A percentile compares a stretch with the other conserved stretches of the same genome.
Conservation (phyloP, 2,329 filamentous ascomycete genomes). For the Ophiostoma pallidulum region DNA sequence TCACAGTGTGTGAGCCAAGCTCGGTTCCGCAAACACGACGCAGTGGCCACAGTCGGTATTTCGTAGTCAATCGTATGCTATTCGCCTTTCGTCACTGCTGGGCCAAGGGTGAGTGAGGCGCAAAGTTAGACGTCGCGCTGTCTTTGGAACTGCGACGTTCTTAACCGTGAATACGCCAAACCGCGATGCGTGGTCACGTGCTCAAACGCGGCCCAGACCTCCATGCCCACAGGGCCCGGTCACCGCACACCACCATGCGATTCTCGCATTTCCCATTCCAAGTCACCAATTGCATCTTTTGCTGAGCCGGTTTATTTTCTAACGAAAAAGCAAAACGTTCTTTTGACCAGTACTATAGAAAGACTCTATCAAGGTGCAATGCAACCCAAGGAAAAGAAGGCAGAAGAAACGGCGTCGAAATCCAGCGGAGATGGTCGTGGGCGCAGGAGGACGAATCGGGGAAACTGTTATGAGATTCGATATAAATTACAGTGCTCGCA, state of each 20-base stretch:
- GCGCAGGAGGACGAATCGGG: conserved; percentile 32
- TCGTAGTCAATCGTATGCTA: too few species aligned
- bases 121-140: too few species aligned
- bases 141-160: too few species aligned
- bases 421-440: conserved; percentile 25
- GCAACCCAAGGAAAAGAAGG: conserved; percentile 25
- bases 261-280: too few species aligned
- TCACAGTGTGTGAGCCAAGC: too few species aligned
- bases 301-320: background rate
- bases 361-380: conserved; percentile 31
- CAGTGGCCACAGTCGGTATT: too few species aligned
- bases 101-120: too few species aligned
- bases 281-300: too few species aligned
- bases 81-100: too few species aligned
- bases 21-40: too few species aligned
- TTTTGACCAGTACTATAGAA: conserved; percentile 12
- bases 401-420: conserved; percentile 19
- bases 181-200: conserved; percentile 8
- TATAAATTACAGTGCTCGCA: conserved; percentile 49
- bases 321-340: conserved; percentile 5
- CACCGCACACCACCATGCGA: too few species aligned
- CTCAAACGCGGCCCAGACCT: background rate
- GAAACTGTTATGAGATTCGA: conserved; percentile 43
- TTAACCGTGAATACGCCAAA: background rate
- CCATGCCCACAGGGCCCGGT: too few species aligned